Base-by-base conservation (phyloP, 1,284 basidiomycete species). In the Fistulina hepatica region DNA sequence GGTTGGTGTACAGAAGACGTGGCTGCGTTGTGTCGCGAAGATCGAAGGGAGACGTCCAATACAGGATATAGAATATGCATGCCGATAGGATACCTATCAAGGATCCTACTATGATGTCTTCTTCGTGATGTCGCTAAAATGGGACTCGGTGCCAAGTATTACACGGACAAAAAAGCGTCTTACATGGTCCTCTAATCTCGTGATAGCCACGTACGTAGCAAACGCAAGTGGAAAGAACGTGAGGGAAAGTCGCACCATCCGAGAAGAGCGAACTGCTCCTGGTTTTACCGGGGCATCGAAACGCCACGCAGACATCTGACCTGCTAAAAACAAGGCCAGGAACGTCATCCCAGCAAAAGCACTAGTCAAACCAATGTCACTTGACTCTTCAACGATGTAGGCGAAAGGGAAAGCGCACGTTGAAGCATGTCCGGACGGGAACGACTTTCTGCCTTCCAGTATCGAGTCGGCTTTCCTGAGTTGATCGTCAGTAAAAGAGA, bases 401-500 rank as follows among this genome's bases (percentile, higher is more conserved):
- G 6, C 6, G 6, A 6, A 6, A 30, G 6, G 7, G 28, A 31
- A 5, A n/a, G 19, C 28, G 6, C 19, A 31, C 28, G 28, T 31
- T 1, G 78, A 77, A 0, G 77, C 76, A 52, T 83, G 80, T 2
- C 79, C 78, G 13, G 75, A 77, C 5, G 76, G 76, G 48, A 79
- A 80, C 0, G 74, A 78, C 39, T 65, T 62, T 24, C 75, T 58
- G 10, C 76, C 77, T 39, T 72, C 67, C 10, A 62, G 30, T n/a
- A 78, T 53, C 7, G 53, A 49, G 2, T 56, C 50, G 15, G 51
- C 35, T 13, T 66, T 58, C 16, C 71, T 74, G 46, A 23, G 11
- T 37, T 24, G 27, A 33, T 30, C n/a, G 33, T 33, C 13, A 20
- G 35, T 21, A 33, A 13, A 27, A 20, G 24, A 36, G 12, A 40